Conservation (phyloP, 805 yeast species). For the Ogataea angusta region DNA sequence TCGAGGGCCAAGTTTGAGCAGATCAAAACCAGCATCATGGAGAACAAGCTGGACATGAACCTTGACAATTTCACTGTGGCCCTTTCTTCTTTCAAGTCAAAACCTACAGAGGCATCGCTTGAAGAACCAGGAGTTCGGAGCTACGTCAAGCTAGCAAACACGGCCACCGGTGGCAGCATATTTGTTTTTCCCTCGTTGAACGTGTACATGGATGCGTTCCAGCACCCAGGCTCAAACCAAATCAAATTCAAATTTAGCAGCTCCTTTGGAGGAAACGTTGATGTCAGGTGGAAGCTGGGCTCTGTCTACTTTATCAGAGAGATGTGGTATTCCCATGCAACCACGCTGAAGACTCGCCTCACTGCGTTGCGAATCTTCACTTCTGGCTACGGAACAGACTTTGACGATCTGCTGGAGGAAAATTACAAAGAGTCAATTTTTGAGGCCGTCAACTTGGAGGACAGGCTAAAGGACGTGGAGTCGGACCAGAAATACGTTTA, state of each 20-base stretch:
- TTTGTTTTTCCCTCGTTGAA: slow-evolving; percentile 74
- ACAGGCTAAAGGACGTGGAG: slow-evolving; percentile 45
- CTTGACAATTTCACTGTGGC: slow-evolving; percentile 65
- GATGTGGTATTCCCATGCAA: slow-evolving; percentile 85
- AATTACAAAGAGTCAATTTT: slow-evolving; percentile 34
- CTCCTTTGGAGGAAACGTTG: slow-evolving; percentile 84
- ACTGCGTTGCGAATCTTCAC: slow-evolving; percentile 36
- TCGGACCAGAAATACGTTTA: slow-evolving; percentile 50
- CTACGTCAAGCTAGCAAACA: slow-evolving; percentile 52
- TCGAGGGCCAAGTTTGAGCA: slow-evolving; percentile 52
- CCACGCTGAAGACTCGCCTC: slow-evolving; percentile 63
- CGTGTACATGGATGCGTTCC: slow-evolving; percentile 74
- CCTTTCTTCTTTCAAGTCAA: slow-evolving; percentile 54
- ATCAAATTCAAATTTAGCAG: slow-evolving; percentile 70
- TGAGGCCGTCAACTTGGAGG: slow-evolving; percentile 36
- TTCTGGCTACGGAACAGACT: slow-evolving; percentile 29
- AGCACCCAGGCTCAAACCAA: slow-evolving; percentile 45
- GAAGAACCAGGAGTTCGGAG: slow-evolving; percentile 44
- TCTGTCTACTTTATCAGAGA: slow-evolving; percentile 86
- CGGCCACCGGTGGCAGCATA: slow-evolving; percentile 76
- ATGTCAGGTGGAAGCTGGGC: slow-evolving; percentile 91
- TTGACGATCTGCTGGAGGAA: slow-evolving; percentile 31
- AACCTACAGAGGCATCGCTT: slow-evolving; percentile 46
- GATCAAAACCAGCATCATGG: slow-evolving; percentile 41
- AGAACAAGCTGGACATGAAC: slow-evolving; percentile 57